Base-by-base conservation (phyloP, 2,329 filamentous ascomycete genomes). In the Ophiocordyceps camponoti-leonardi region DNA sequence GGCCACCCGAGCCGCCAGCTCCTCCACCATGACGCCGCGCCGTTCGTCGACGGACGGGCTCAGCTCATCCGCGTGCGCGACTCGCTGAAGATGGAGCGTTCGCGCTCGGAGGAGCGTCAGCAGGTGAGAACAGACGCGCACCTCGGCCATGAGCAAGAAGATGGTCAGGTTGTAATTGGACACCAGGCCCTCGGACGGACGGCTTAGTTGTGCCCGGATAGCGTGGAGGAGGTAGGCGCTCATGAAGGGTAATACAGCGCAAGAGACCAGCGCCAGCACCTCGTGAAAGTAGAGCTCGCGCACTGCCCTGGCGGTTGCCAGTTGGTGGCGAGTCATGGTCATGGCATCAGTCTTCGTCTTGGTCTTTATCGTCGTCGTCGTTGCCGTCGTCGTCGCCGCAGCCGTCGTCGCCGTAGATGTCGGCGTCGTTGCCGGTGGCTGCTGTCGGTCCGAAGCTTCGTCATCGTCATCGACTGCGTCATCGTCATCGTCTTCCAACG, bases 161-260 rank as follows among this genome's bases (percentile, higher is more conserved):
- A 96, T 85, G 13, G 82, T 87, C 46, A 96, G 70, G 60, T 95
- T 95, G 64, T 90, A 93, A 61, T 94, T 85, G 5, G 86, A 94
- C 7, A 96, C 81, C 12, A 96, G 68, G 1, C 85, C 85, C 59
- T 93, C 87, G 0, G 86, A 87, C 0, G 84, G 85, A 2, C 84
- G 73, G 22, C 83, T 88, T 18, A 96, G 75, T 54, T 90, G 86
- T 10, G 73, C 74, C 44, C 90, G 78, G 48, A 95, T 83, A 19
- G 77, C 68, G 58, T 95, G 88, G 12, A 96, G 69, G 37, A 95
- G 67, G 62, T 83, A 92, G 26, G 88, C 84, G n/a, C 85, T 84
- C 4, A 86, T 58, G 0, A 86, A 56, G 0, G 90, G 90, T 28
- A 84, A 81, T 26, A 82, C 49, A 55, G 95, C 93, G 60, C 87